Evolutionary conservation across 257 asterid genomes (phyloP), one percentile per base, ranked within the genome.

Genomic region (Verbena officinalis): DNA sequence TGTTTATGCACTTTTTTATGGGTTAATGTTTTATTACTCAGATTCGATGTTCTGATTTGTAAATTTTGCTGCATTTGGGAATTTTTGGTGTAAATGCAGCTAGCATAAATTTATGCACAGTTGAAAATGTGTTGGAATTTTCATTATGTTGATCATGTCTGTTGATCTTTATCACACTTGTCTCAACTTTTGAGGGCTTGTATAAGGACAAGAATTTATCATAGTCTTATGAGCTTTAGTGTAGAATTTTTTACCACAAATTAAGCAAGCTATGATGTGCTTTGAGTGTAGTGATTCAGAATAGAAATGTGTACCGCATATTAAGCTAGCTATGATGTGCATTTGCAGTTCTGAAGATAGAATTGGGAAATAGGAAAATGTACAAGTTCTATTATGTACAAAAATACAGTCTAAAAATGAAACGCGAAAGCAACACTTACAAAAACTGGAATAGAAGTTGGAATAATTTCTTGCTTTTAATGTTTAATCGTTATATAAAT

Each of bases 141-240:
- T 31, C 42, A 23, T 36, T 54, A 54, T 62, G 38, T 59, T 49
- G 68, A 14, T 62, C 62, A 31, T n/a, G 22, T 62, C 15, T 15
- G 54, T 42, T 42, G 9, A 43, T 62, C 14, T 30, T 30, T 48
- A 48, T 62, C 40, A 14, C 23, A 49, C 16, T n/a, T 48, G 24
- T 20, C 19, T 44, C 27, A 23, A 16, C 57, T n/a, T 40, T 55
- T 24, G 36, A 3, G 55, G 13, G 31, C 59, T 67, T 42, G 51
- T 67, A 21, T 38, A 22, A 45, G 16, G 64, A 53, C 34, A 19
- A 50, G 65, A 36, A 31, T 51, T 50, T 40, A 40, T 14, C 27
- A 9, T 65, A 49, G 55, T 65, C 10, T 54, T 33, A 15, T 40
- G 38, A 11, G 45, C 36, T 24, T 15, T 53, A 16, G 24, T 0